Evolutionary conservation across 2,329 filamentous ascomycete genomes (phyloP).

Genomic region (Leptoxyphium fumago): DNA sequence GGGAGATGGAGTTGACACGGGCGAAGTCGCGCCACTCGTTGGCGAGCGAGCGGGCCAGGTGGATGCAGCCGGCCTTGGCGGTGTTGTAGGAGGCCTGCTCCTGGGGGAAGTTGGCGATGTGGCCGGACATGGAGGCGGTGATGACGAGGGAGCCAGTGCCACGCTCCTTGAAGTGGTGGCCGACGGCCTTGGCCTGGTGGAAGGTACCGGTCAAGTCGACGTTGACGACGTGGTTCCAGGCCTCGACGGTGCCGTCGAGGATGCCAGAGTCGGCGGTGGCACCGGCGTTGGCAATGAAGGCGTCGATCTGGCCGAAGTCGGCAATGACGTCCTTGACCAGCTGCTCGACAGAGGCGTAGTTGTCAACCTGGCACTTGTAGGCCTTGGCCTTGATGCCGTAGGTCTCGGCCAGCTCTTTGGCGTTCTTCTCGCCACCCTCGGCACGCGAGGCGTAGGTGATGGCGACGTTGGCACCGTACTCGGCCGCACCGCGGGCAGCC

Average conservation of each 20-base stretch:
- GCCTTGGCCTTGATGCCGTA: constrained; percentile 53
- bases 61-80: constrained; percentile 53
- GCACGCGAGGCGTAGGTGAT: constrained; percentile 52
- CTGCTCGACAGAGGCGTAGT: constrained; percentile 41
- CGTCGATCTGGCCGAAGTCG: constrained; percentile 58
- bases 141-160: constrained; percentile 51
- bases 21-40: constrained; percentile 59
- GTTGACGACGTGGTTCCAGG: constrained; percentile 64
- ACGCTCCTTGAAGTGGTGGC: constrained; percentile 57
- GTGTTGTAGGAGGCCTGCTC: constrained; percentile 53
- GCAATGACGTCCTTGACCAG: constrained; percentile 44
- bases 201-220: constrained; percentile 78
- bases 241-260: constrained; percentile 54
- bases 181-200: constrained; percentile 79
- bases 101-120: constrained; percentile 71
- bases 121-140: constrained; percentile 62
- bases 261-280: constrained; percentile 54
- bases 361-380: constrained; percentile 49
- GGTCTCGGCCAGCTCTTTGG: constrained; percentile 42
- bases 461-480: constrained; percentile 49
- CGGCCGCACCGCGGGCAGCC: constrained; percentile 48
- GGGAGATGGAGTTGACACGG: constrained; percentile 52
- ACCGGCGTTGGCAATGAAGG: constrained; percentile 56
- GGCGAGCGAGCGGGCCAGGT: constrained; percentile 47
- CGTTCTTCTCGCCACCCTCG: constrained; percentile 50